These are phyloP conservation scores for Nitzschia putrida DNA, from an alignment of 108 stramenopile genomes.

Conservation along the genomic window DNA sequence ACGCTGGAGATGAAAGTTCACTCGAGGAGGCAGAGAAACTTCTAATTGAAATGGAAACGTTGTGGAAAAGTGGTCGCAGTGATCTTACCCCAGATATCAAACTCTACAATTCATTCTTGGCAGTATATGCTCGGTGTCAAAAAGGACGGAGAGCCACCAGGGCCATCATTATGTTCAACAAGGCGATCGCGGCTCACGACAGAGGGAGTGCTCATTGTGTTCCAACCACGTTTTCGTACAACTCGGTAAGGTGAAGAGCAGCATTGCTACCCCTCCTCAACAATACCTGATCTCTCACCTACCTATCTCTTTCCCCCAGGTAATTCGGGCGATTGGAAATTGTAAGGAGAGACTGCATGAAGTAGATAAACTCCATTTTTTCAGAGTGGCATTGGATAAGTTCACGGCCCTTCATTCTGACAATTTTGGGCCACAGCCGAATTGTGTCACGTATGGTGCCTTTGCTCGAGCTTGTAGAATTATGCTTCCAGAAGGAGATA, in stretches of 20 bases:
- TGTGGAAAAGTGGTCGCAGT: constrained; percentile 17
- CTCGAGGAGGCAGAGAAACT: constrained; percentile 16
- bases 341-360: not conserved
- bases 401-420: constrained; percentile 28
- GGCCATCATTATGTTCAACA: constrained; percentile 4
- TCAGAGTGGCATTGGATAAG: constrained; percentile 16
- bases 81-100: constrained; percentile 14
- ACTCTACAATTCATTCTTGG: constrained; percentile 48
- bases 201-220: constrained; percentile 44
- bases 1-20: not conserved
- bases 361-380: not conserved
- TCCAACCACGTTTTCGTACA: constrained; percentile 63
- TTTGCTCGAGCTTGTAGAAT: constrained; percentile 30
- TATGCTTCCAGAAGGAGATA: constrained; percentile 28
- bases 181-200: constrained; percentile 1
- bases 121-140: constrained; percentile 34
- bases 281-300: not conserved
- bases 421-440: constrained; percentile 1
- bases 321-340: constrained; percentile 5
- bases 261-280: not conserved
- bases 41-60: constrained; percentile 25
- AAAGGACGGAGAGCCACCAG: not conserved
- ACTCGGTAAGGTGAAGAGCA: constrained; percentile 17
- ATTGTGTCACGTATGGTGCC: constrained; percentile 23
- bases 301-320: not conserved